Conservation (phyloP, 2,329 filamentous ascomycete species). For the Malbranchea zuffiana region DNA sequence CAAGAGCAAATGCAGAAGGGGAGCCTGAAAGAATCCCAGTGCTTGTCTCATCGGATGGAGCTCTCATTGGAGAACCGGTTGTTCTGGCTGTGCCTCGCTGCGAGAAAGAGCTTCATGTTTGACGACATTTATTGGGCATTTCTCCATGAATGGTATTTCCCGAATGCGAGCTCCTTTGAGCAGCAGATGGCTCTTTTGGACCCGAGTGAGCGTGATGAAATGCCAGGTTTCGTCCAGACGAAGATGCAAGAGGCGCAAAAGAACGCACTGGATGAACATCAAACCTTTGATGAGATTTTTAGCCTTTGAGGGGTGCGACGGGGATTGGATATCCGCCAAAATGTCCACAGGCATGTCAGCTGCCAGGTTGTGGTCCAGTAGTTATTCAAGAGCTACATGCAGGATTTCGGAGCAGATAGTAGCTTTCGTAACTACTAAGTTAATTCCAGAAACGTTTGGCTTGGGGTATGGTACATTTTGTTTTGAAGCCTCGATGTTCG, state of each 20-base stretch:
- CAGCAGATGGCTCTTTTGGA: constrained; percentile 4
- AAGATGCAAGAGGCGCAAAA: constrained; percentile 8
- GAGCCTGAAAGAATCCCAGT: constrained; percentile 11
- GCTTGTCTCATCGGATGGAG: constrained; percentile 19
- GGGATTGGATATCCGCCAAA: too few relatives aligned
- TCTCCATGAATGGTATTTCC: constrained; percentile 11
- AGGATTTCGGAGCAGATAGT: too few relatives aligned
- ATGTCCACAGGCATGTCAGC: too few relatives aligned
- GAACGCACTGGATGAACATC: constrained; percentile 7
- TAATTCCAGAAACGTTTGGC: too few relatives aligned
- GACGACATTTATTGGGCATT: constrained; percentile 16
- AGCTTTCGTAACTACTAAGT: too few relatives aligned
- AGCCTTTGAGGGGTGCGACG: constrained; percentile 7
- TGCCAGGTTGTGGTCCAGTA: too few relatives aligned
- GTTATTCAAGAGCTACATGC: too few relatives aligned
- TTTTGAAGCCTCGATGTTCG: too few relatives aligned
- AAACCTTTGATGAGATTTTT: constrained; percentile 8
- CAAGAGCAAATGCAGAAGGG: constrained; percentile 11
- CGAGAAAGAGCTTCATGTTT: constrained; percentile 14
- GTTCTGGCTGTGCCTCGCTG: constrained; percentile 21
- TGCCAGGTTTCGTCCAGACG: constrained; percentile 5
- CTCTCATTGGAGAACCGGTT: constrained; percentile 18
- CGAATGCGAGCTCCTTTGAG: constrained; percentile 2
- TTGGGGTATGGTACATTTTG: too few relatives aligned
- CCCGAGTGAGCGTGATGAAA: constrained; percentile 5